phyloP scores from a whole-genome alignment of 2,329 filamentous ascomycete species.

The Fusarium nanum region DNA sequence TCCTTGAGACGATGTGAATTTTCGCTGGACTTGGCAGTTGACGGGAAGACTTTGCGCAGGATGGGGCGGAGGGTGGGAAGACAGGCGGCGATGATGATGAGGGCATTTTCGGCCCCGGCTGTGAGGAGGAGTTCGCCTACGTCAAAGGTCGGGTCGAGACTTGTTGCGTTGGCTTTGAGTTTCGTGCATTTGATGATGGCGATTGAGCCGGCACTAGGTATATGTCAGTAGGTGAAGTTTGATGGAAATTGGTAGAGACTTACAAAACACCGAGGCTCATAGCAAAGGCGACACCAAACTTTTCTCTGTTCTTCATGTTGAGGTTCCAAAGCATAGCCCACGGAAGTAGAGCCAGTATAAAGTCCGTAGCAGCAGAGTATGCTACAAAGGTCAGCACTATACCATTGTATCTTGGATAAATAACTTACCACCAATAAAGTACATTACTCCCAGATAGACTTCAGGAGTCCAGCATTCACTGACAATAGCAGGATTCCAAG shows the following conservation, averaged over 20 bases:
- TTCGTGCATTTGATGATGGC: constrained; percentile 36
- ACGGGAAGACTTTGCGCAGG: constrained; percentile 27
- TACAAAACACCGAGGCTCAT: constrained; percentile 39
- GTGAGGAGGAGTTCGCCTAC: constrained; percentile 30
- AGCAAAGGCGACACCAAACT: constrained; percentile 30
- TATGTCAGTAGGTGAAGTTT: neutral
- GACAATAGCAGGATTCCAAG: constrained; percentile 31
- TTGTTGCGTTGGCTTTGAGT: constrained; percentile 32
- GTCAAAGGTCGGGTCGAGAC: constrained; percentile 29
- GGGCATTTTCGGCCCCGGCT: constrained; percentile 31
- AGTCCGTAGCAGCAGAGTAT: constrained; percentile 34
- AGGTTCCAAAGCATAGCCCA: constrained; percentile 38
- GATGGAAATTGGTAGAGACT: rapidly evolving
- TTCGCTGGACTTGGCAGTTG: constrained; percentile 25
- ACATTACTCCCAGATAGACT: constrained; percentile 23
- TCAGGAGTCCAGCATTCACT: constrained; percentile 35
- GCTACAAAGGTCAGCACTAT: neutral
- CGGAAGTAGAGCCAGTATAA: constrained; percentile 25
- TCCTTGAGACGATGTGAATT: constrained; percentile 29
- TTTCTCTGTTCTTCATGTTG: constrained; percentile 39
- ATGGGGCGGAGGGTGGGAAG: constrained; percentile 26
- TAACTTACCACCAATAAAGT: constrained; percentile 27
- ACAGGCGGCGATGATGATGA: constrained; percentile 32
- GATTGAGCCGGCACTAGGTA: constrained; percentile 17
- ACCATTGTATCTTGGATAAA: rapidly evolving